Conservation (phyloP, 257 asterid species). For the Hygrophila difformis region DNA sequence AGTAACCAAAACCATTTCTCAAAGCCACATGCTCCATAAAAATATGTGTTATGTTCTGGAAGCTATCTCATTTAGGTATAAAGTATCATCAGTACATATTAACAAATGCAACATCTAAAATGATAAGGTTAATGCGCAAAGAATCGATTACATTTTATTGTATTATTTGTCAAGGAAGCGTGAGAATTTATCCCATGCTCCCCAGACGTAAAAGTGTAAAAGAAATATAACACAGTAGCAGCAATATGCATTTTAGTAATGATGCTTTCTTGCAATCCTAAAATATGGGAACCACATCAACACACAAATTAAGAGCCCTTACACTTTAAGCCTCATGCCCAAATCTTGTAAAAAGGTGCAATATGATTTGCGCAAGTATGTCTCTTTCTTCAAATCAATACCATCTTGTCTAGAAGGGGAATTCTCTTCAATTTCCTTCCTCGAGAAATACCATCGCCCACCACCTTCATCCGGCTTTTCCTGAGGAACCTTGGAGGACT, state of each 20-base stretch:
- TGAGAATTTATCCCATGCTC: neutral
- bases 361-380: constrained; percentile 49
- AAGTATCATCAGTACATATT: neutral
- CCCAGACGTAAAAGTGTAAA: neutral
- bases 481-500: constrained; percentile 37
- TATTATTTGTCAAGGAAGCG: neutral
- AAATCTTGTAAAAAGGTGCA: constrained; percentile 53
- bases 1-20: too few relatives aligned
- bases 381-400: constrained; percentile 56
- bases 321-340: constrained; percentile 67
- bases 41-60: neutral
- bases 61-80: neutral
- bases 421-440: constrained; percentile 56
- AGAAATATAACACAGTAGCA: neutral
- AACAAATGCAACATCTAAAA: neutral
- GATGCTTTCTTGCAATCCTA: too few relatives aligned
- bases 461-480: constrained; percentile 42
- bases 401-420: constrained; percentile 53
- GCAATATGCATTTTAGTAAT: too few relatives aligned
- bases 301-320: constrained; percentile 17
- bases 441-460: constrained; percentile 42
- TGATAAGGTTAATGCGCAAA: neutral
- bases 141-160: too few relatives aligned
- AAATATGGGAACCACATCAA: too few relatives aligned
- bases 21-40: neutral